A percentile compares a stretch with the other conserved stretches of the same genome.
These are phyloP conservation scores for Diaporthe sp. DNA, from an alignment of 2,329 filamentous ascomycete genomes.

Conservation along the genomic window DNA sequence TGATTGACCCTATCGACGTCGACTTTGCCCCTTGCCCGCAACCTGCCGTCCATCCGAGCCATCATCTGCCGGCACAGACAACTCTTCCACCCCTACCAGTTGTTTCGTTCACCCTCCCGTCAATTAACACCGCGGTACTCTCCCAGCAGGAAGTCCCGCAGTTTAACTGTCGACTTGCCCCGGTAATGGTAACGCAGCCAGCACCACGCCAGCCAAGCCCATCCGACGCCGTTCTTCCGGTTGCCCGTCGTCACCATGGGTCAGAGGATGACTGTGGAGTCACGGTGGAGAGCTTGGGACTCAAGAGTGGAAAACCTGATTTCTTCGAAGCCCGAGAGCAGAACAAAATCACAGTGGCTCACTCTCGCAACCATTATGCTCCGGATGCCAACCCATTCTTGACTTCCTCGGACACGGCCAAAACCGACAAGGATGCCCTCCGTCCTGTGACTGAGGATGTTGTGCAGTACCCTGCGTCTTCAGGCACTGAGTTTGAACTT, in stretches of 20 bases:
- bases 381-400: neutral
- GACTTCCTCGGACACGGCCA: neutral
- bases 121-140: conserved; percentile 5
- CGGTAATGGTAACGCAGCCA: neutral
- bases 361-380: neutral
- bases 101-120: neutral
- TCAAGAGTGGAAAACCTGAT: conserved; percentile 40
- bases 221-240: conserved; percentile 35
- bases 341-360: conserved; percentile 38
- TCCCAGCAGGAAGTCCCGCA: neutral
- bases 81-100: neutral
- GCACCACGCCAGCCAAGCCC: conserved; percentile 31
- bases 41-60: neutral
- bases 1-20: neutral
- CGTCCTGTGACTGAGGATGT: neutral
- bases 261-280: conserved; percentile 4
- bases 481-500: neutral
- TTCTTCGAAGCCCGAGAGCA: conserved; percentile 41
- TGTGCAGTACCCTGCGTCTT: neutral
- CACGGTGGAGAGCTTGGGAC: conserved; percentile 34
- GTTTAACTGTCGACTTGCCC: conserved; percentile 7
- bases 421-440: neutral
- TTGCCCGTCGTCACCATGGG: conserved; percentile 6
- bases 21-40: neutral
- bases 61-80: neutral